These are phyloP conservation scores for Dryas alaskensis DNA, from an alignment of 306 rosid genomes.

Conservation along the genomic window DNA sequence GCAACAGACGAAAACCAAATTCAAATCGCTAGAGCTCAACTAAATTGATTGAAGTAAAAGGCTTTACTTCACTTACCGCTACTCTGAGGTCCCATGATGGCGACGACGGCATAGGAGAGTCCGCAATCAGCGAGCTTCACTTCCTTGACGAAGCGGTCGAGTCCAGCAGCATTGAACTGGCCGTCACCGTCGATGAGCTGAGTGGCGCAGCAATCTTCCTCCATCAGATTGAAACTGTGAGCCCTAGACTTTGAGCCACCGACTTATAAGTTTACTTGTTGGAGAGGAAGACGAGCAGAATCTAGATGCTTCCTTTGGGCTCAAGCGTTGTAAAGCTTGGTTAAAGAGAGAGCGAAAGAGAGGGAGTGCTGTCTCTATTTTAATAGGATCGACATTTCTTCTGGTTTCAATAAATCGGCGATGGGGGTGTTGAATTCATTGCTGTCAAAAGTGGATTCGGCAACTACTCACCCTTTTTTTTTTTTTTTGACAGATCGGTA, in stretches of 20 bases:
- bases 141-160: conserved; percentile 48
- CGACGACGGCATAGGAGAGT: conserved; percentile 82
- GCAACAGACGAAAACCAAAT: not conserved
- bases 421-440: conserved; percentile 11
- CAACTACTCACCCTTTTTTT: not conserved
- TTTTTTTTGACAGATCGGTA: no score
- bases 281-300: not conserved
- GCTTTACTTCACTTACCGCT: conserved; percentile 48
- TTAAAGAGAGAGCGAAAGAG: conserved; percentile 1
- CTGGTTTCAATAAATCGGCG: not conserved
- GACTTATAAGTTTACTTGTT: not conserved
- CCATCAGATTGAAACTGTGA: conserved; percentile 17
- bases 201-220: conserved; percentile 51
- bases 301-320: conserved; percentile 12
- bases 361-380: not conserved
- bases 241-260: conserved; percentile 7
- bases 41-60: not conserved
- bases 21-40: not conserved
- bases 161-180: conserved; percentile 61
- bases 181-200: conserved; percentile 80
- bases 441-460: conserved; percentile 1
- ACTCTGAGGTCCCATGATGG: conserved; percentile 98
- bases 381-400: not conserved
- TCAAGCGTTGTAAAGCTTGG: conserved; percentile 2
- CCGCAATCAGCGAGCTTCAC: conserved; percentile 51